Evolutionary conservation across 192 early-diverging fungal species (phyloP).

Genomic region (Podila horticola): DNA sequence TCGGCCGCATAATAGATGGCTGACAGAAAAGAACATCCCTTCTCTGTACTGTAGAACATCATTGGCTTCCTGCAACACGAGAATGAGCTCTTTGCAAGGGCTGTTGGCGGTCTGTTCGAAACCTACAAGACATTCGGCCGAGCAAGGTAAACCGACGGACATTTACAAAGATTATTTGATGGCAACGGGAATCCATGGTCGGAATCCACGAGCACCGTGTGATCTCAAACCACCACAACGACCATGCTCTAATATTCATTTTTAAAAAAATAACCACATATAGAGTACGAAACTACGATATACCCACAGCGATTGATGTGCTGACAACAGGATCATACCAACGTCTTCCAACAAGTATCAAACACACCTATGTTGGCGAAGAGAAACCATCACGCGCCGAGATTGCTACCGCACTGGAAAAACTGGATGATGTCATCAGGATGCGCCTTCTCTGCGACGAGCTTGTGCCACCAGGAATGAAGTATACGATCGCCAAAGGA

Average conservation of each 20-base stretch:
- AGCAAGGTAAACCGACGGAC: conserved; percentile 43
- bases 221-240: too few relatives aligned
- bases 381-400: conserved; percentile 66
- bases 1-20: neutral
- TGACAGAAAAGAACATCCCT: too few relatives aligned
- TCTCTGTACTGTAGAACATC: conserved; percentile 49
- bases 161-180: neutral
- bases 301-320: conserved; percentile 85
- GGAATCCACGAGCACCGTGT: neutral
- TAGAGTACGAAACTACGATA: conserved; percentile 85
- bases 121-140: conserved; percentile 60
- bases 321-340: conserved; percentile 87
- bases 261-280: too few relatives aligned
- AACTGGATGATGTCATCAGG: conserved; percentile 77
- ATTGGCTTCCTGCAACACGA: conserved; percentile 71
- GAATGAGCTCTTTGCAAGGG: conserved; percentile 66
- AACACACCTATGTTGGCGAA: conserved; percentile 67
- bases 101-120: conserved; percentile 70
- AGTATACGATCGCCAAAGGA: conserved; percentile 68
- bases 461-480: conserved; percentile 75
- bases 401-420: conserved; percentile 67
- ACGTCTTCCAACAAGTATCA: conserved; percentile 79
- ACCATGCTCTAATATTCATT: too few relatives aligned
- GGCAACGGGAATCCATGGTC: neutral
- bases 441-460: conserved; percentile 78